Evolutionary conservation across 306 rosid genomes (phyloP).

Genomic region (Lathyrus aphaca): DNA sequence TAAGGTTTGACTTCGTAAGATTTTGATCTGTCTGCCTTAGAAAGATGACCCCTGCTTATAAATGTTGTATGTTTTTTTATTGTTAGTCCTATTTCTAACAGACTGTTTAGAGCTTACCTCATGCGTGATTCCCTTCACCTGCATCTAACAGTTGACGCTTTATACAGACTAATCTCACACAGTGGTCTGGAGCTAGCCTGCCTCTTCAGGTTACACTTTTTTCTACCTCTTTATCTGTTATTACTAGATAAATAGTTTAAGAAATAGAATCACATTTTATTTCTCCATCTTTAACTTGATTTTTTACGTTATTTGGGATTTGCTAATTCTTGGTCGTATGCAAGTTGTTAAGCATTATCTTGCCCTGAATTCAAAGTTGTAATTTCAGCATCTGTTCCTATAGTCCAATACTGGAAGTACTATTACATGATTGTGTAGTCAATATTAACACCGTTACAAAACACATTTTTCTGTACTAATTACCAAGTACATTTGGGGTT

Average conservation of each 20-base stretch:
- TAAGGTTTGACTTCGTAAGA: constrained; percentile 66
- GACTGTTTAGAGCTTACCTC: constrained; percentile 36
- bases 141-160: constrained; percentile 47
- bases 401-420: background rate
- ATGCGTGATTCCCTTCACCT: constrained; percentile 22
- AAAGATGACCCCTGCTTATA: constrained; percentile 11
- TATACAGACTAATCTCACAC: constrained; percentile 91
- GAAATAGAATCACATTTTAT: constrained; percentile 11
- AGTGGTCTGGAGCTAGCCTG: constrained; percentile 98
- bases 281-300: constrained; percentile 22
- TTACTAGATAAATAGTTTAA: constrained; percentile 15
- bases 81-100: background rate
- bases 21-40: constrained; percentile 32
- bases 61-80: constrained; percentile 32
- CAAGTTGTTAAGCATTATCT: constrained; percentile 10
- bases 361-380: constrained; percentile 7
- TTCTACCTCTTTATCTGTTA: constrained; percentile 25
- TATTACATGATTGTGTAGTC: constrained; percentile 15
- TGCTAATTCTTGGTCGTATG: constrained; percentile 18
- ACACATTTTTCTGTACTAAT: constrained; percentile 3
- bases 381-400: constrained; percentile 7
- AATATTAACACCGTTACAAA: constrained; percentile 7
- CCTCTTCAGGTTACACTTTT: constrained; percentile 82
- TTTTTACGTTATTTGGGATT: constrained; percentile 17
- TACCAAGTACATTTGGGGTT: background rate